phyloP scores from a whole-genome alignment of 805 yeast genomes.

The Starmera dryadoides region DNA sequence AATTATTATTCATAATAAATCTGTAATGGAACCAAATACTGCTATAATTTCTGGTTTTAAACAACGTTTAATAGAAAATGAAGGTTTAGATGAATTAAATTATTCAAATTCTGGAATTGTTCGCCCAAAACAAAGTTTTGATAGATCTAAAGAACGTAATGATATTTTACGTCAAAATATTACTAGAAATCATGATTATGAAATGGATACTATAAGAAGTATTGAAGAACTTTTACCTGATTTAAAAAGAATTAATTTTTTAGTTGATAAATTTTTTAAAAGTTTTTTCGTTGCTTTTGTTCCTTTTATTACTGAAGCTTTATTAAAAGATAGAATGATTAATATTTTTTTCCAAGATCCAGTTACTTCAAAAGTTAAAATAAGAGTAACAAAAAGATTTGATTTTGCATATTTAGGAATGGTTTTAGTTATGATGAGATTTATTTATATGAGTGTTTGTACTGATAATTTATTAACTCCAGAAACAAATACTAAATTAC shows the following conservation, averaged over 20 bases:
- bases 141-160: constrained; percentile 1
- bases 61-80: constrained; percentile 26
- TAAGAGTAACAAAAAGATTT: constrained; percentile 13
- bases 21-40: constrained; percentile 6
- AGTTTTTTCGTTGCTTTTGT: constrained; percentile 13
- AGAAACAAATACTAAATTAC: constrained; percentile 10
- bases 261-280: constrained; percentile 15
- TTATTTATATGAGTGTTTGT: constrained; percentile 14
- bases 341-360: constrained; percentile 5
- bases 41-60: constrained; percentile 23
- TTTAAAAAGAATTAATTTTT: constrained; percentile 8
- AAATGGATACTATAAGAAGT: constrained; percentile 12
- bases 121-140: background rate
- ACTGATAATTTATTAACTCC: constrained; percentile 4
- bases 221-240: constrained; percentile 17
- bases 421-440: constrained; percentile 14
- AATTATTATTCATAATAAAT: constrained; percentile 11
- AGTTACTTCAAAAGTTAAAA: constrained; percentile 2
- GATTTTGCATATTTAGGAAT: constrained; percentile 20
- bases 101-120: background rate
- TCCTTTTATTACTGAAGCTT: constrained; percentile 19
- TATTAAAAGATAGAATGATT: constrained; percentile 9
- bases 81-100: constrained; percentile 29
- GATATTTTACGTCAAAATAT: constrained; percentile 11
- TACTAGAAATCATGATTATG: constrained; percentile 7